Evolutionary conservation across 2,329 filamentous ascomycete species (phyloP).

Genomic region (Ophiosphaerella korrae): DNA sequence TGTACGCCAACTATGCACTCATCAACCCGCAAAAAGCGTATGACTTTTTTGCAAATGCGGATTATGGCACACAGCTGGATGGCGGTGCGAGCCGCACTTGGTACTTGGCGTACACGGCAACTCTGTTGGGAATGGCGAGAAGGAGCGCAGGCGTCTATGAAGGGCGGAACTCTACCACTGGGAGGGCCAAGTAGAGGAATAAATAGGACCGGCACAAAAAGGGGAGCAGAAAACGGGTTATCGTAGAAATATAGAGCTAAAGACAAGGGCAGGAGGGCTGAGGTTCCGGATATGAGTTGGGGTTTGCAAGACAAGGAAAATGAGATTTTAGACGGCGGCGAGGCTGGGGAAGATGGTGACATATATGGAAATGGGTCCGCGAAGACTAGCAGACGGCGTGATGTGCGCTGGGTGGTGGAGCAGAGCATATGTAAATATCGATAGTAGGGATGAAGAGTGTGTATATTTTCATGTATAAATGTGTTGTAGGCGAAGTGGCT

Average conservation of each 20-base stretch:
- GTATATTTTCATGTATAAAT: too few relatives aligned
- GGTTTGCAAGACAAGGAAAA: neutral
- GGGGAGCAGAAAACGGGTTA: too few relatives aligned
- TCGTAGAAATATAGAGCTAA: neutral
- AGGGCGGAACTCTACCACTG: neutral
- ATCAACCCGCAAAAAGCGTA: constrained; percentile 73
- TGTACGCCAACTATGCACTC: constrained; percentile 83
- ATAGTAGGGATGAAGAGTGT: too few relatives aligned
- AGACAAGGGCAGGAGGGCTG: neutral
- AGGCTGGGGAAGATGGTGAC: too few relatives aligned
- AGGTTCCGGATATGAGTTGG: constrained; percentile 8
- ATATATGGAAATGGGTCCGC: too few relatives aligned
- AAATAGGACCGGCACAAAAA: neutral
- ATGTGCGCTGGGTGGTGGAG: too few relatives aligned
- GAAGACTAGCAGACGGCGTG: too few relatives aligned
- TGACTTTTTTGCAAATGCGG: constrained; percentile 71
- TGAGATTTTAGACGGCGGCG: neutral
- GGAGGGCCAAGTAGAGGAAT: neutral
- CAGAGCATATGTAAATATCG: too few relatives aligned
- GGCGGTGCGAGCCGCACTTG: constrained; percentile 68
- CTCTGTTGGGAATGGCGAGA: constrained; percentile 23
- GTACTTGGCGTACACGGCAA: constrained; percentile 46
- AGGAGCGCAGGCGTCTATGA: neutral
- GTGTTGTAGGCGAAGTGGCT: too few relatives aligned
- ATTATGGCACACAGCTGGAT: constrained; percentile 76